Conservation (phyloP, 2,329 filamentous ascomycete genomes). For the Didymella pomorum region DNA sequence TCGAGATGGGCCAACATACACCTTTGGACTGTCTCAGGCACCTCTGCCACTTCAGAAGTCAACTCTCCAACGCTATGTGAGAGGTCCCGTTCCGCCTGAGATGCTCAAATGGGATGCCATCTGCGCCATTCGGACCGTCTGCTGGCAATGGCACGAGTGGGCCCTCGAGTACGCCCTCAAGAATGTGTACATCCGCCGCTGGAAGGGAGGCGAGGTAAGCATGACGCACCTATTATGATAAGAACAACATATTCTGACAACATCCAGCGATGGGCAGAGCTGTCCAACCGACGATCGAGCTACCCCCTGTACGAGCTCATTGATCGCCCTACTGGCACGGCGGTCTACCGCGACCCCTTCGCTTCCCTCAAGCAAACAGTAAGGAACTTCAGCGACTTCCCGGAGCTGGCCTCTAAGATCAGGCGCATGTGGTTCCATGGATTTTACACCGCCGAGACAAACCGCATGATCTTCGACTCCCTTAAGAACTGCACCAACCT, state of each 20-base stretch:
- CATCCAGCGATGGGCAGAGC: constrained; percentile 60
- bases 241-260: constrained; percentile 23
- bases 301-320: constrained; percentile 60
- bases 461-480: constrained; percentile 58
- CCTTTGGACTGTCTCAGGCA: constrained; percentile 62
- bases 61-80: constrained; percentile 59
- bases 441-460: constrained; percentile 61
- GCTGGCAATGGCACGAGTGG: constrained; percentile 63
- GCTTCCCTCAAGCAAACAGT: constrained; percentile 58
- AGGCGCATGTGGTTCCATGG: constrained; percentile 64
- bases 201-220: constrained; percentile 58
- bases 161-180: constrained; percentile 60
- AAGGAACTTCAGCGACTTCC: constrained; percentile 55
- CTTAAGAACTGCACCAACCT: constrained; percentile 58
- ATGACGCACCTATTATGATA: not conserved
- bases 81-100: constrained; percentile 60
- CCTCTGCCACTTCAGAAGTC: constrained; percentile 56
- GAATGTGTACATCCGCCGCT: constrained; percentile 61
- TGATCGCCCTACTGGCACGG: constrained; percentile 55
- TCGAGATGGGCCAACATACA: constrained; percentile 58
- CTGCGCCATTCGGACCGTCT: constrained; percentile 58
- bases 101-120: constrained; percentile 62
- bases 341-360: constrained; percentile 63
- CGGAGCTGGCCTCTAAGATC: constrained; percentile 58
- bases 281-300: constrained; percentile 54